A percentile compares a stretch with the other conserved stretches of the same genome.
Conservation (phyloP, 2,329 filamentous ascomycete species). For the Ceratocystis diversiconidia region DNA sequence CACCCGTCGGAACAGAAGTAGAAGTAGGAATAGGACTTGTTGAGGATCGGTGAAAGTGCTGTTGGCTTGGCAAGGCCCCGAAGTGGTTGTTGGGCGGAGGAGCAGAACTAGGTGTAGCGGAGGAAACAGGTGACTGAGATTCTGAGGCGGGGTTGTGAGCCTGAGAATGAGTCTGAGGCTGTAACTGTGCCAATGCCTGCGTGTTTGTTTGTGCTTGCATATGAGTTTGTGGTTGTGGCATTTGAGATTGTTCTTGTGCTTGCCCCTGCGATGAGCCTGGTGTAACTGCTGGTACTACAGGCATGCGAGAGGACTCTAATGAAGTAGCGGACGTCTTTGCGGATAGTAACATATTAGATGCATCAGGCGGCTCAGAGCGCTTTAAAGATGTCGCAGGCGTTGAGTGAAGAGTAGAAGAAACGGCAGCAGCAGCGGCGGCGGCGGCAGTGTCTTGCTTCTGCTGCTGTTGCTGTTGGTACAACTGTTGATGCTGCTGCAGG, state of each 20-base stretch:
- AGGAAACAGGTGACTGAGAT: not conserved
- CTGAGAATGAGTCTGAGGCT: not conserved
- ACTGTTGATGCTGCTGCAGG: constrained; percentile 12
- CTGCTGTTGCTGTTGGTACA: constrained; percentile 8
- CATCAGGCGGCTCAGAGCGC: not conserved
- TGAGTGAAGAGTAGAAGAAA: not conserved
- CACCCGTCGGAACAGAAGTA: not conserved
- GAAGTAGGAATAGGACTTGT: not conserved
- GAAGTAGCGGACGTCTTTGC: not conserved
- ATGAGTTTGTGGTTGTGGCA: not conserved
- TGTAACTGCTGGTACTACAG: not conserved
- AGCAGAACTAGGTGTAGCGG: not conserved
- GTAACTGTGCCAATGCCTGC: not conserved
- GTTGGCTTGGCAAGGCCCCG: not conserved
- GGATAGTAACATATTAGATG: not conserved
- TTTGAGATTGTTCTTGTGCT: not conserved
- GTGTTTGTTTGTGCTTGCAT: not conserved
- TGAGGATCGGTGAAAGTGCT: not conserved
- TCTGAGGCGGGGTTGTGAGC: not conserved
- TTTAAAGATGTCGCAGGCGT: not conserved
- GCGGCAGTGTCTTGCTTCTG: not conserved
- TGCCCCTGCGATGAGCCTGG: not conserved
- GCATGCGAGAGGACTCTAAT: not conserved
- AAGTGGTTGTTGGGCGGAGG: not conserved
- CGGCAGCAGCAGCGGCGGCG: not conserved